Conservation (phyloP, 768 basidiomycete genomes). For the Coprinopsis sp. region DNA sequence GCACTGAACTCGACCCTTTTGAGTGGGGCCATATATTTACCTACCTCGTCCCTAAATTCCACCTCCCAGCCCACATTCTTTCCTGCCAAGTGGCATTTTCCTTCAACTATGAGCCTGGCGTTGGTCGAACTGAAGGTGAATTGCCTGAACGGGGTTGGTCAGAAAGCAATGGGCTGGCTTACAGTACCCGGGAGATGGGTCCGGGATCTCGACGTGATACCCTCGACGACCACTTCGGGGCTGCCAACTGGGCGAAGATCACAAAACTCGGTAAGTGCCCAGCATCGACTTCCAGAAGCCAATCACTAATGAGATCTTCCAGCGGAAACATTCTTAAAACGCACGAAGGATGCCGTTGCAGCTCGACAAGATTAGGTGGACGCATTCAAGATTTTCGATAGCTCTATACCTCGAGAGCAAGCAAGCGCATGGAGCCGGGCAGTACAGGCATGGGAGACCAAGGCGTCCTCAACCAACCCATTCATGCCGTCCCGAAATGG, state of each 20-base stretch:
- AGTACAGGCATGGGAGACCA: conserved; percentile 20
- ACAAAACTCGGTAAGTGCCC: conserved; percentile 12
- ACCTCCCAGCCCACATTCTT: conserved; percentile 20
- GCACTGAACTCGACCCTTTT: neutral
- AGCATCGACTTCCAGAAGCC: neutral
- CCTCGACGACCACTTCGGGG: conserved; percentile 23
- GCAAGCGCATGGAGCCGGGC: conserved; percentile 15
- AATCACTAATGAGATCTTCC: neutral
- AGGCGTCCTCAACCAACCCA: conserved; percentile 17
- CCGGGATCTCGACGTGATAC: conserved; percentile 24
- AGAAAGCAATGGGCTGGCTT: conserved; percentile 18
- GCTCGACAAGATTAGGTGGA: too few species aligned
- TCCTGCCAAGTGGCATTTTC: conserved; percentile 21
- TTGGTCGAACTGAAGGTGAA: conserved; percentile 32
- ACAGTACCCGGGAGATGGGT: conserved; percentile 34
- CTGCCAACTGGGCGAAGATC: conserved; percentile 26
- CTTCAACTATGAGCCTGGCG: conserved; percentile 19
- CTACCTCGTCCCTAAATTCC: conserved; percentile 23
- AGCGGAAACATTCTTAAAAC: too few species aligned
- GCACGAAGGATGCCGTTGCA: too few species aligned
- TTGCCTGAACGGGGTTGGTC: conserved; percentile 30
- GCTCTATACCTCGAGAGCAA: neutral
- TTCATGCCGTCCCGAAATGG: conserved; percentile 8
- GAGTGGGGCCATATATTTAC: neutral
- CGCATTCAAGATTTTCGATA: conserved; percentile 8